phyloP scores from a whole-genome alignment of 2,329 filamentous ascomycete genomes.

The Aplosporella prunicola region DNA sequence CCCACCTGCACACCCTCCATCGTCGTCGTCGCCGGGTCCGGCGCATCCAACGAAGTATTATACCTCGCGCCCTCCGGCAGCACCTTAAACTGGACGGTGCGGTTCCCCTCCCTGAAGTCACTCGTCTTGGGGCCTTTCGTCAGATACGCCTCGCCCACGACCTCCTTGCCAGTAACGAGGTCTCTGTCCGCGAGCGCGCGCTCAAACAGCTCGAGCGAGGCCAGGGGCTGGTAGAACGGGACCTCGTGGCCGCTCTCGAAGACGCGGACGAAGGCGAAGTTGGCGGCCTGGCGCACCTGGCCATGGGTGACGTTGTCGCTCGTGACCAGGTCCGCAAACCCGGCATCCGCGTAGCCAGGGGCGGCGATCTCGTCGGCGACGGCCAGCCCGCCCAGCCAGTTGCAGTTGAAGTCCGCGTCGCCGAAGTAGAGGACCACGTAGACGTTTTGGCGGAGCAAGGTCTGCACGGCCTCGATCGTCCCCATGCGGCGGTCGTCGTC shows the following conservation, averaged over 20 bases:
- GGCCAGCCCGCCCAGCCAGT: conserved; percentile 37
- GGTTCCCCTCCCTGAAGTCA: conserved; percentile 35
- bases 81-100: conserved; percentile 37
- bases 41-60: conserved; percentile 35
- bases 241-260: conserved; percentile 43
- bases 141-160: conserved; percentile 20
- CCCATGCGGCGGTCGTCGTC: conserved; percentile 40
- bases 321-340: conserved; percentile 39
- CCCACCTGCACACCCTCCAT: not conserved
- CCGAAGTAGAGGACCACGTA: conserved; percentile 37
- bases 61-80: conserved; percentile 39
- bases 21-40: conserved; percentile 21
- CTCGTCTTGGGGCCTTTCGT: conserved; percentile 28
- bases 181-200: conserved; percentile 40
- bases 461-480: conserved; percentile 32
- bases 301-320: conserved; percentile 41
- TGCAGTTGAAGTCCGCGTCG: conserved; percentile 42
- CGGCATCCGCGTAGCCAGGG: conserved; percentile 34
- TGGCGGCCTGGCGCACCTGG: conserved; percentile 43
- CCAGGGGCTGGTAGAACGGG: conserved; percentile 47
- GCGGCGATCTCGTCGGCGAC: conserved; percentile 33
- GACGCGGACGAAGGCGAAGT: conserved; percentile 43
- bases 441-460: conserved; percentile 31
- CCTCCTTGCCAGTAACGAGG: conserved; percentile 39
- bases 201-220: conserved; percentile 41